Evolutionary conservation across 306 rosid species (phyloP).

Genomic region (Spatholobus suberectus): DNA sequence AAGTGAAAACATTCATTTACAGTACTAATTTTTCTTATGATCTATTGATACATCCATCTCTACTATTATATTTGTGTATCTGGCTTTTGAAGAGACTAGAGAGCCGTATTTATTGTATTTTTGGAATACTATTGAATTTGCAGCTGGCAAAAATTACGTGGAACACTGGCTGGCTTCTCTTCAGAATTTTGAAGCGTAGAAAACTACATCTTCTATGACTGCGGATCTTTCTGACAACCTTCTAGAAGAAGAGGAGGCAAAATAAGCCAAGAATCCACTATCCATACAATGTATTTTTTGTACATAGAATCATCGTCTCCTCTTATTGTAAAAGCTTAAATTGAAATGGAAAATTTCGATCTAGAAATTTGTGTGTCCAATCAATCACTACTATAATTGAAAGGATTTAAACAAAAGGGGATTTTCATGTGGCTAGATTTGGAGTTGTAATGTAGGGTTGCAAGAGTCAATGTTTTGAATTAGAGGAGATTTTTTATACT

Average conservation of each 20-base stretch:
- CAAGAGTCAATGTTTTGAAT: not conserved
- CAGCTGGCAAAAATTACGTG: conserved; percentile 74
- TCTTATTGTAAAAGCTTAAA: conserved; percentile 25
- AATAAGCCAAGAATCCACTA: conserved; percentile 30
- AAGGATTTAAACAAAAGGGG: not conserved
- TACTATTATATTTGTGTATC: not conserved
- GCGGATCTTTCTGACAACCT: conserved; percentile 36
- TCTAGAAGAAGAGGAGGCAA: conserved; percentile 40
- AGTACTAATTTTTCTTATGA: conserved; percentile 5
- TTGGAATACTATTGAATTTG: conserved; percentile 43
- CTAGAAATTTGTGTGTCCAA: not conserved
- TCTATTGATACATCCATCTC: not conserved
- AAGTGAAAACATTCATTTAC: not conserved
- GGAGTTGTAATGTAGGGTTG: not conserved
- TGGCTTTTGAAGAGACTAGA: not conserved
- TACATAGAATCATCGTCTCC: conserved; percentile 42
- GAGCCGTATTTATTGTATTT: conserved; percentile 28
- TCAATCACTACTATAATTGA: conserved; percentile 17
- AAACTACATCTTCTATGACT: conserved; percentile 21
- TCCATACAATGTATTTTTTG: conserved; percentile 42
- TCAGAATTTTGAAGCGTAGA: conserved; percentile 59
- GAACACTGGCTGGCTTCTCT: conserved; percentile 75
- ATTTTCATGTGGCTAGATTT: not conserved
- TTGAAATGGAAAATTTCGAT: conserved; percentile 30
- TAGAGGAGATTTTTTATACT: not conserved